Evolutionary conservation across 1,139 yeast species (phyloP), one percentile per base, ranked within the genome.

Genomic region (Arxiozyma telluris): DNA sequence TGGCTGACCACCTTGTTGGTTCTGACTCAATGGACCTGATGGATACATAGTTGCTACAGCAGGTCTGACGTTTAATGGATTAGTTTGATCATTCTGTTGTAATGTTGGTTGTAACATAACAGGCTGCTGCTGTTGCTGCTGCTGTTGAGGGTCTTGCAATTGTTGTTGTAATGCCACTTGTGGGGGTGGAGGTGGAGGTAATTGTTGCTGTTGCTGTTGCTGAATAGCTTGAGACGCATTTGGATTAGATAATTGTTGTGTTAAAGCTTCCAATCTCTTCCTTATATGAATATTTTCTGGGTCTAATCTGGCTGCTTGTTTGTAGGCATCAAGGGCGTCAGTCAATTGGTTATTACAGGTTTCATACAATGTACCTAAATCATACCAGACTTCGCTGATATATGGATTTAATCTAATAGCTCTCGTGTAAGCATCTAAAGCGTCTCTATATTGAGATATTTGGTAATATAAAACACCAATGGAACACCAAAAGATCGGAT

Each of bases 401-500:
- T 90, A 90, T 20, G 98, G 98, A 65, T 93, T 93, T 63, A 93
- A 79, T 62, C 98, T 79, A 58, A 93, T 93, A 17, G 98, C 98
- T 57, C 98, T 78, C 8, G 98, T 90, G 73, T 93, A 93, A 18
- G 98, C 98, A 69, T 93, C 98, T 60, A 93, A 77, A 5, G 98
- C 98, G 69, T 93, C 98, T 55, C 96, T 80, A 73, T 88, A 93
- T 73, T 93, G 98, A 54, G 94, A 83, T 58, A 93, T 91, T 72
- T 93, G 97, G 71, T 91, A 93, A 73, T 93, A 93, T 57, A 93
- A 77, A 12, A 93, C 98, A 69, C 98, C 98, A 67, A 93, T 93
- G 38, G 96, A 89, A 71, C 98, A 93, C 98, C 98, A 93, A 74
- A 93, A 93, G 1, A 97, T 93, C 55, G 98, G 98, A 70, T 93